These are phyloP conservation scores for Eimeria praecox DNA, from an alignment of 169 alveolate genomes.

Conservation along the genomic window DNA sequence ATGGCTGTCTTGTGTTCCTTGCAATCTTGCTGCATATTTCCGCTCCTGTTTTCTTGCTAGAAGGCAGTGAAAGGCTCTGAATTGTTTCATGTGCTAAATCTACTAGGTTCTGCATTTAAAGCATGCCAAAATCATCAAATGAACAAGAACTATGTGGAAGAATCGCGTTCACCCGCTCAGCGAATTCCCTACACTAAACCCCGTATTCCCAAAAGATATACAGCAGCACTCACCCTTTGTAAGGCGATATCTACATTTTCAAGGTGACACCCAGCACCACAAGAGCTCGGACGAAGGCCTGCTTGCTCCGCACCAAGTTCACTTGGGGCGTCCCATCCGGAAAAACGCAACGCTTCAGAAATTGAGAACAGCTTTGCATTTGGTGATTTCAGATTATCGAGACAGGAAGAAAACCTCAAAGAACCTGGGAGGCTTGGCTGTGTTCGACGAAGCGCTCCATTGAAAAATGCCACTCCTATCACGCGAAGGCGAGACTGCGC, in stretches of 20 bases:
- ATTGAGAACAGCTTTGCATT: background rate
- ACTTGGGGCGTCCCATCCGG: background rate
- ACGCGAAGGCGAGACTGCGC: background rate
- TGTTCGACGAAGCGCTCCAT: conserved; percentile 19
- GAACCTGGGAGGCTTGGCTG: background rate
- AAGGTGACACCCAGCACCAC: background rate
- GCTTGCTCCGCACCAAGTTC: background rate
- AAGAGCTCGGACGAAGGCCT: background rate
- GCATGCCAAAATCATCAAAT: background rate
- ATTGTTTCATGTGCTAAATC: background rate
- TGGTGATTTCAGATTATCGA: background rate
- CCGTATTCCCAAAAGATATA: background rate
- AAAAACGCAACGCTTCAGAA: background rate
- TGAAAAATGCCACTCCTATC: background rate
- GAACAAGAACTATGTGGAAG: background rate
- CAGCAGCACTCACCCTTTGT: background rate
- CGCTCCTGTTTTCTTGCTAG: background rate
- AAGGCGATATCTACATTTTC: background rate
- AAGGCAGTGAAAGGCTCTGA: background rate
- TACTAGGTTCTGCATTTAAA: background rate
- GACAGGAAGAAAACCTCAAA: background rate
- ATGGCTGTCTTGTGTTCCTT: background rate
- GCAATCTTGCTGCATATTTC: background rate
- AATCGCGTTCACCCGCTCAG: background rate
- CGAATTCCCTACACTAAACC: background rate